phyloP scores from a whole-genome alignment of 179 eudicot genomes.

The Carnegiea gigantea region DNA sequence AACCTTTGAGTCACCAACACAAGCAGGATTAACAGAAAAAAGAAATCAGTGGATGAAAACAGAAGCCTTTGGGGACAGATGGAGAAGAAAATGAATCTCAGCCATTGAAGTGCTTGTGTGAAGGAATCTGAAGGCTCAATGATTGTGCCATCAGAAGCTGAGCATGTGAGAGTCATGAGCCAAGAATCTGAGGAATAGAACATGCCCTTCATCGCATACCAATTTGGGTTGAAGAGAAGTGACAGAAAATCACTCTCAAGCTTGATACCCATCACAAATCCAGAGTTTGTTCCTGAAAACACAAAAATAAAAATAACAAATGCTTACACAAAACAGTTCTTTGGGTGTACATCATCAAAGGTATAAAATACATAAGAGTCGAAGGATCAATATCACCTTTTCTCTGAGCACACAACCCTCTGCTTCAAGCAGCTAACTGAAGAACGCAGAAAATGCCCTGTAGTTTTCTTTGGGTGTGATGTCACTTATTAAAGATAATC shows the following conservation, averaged over 20 bases:
- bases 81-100: slow-evolving; percentile 32
- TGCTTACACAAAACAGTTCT: too few species aligned
- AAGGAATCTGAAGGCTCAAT: slow-evolving; percentile 30
- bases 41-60: slow-evolving; percentile 21
- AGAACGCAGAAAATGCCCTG: neutral
- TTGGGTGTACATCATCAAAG: neutral
- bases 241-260: neutral
- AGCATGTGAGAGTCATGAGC: slow-evolving; percentile 29
- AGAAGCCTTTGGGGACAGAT: slow-evolving; percentile 36
- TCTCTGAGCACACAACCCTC: neutral
- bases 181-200: slow-evolving; percentile 24
- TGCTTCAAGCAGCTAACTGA: too few species aligned
- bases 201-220: slow-evolving; percentile 17
- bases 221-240: slow-evolving; percentile 6
- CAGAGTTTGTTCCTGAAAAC: neutral
- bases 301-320: neutral
- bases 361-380: too few species aligned
- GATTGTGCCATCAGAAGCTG: slow-evolving; percentile 10
- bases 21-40: slow-evolving; percentile 16
- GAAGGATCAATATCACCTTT: neutral
- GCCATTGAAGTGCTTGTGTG: slow-evolving; percentile 31
- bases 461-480: neutral
- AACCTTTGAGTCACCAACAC: slow-evolving; percentile 26
- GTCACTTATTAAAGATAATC: neutral
- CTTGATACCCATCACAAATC: neutral